Evolutionary conservation across 371 early-diverging fungal genomes (phyloP), one percentile per base, ranked within the genome.

Genomic region (Mucor irregularis): DNA sequence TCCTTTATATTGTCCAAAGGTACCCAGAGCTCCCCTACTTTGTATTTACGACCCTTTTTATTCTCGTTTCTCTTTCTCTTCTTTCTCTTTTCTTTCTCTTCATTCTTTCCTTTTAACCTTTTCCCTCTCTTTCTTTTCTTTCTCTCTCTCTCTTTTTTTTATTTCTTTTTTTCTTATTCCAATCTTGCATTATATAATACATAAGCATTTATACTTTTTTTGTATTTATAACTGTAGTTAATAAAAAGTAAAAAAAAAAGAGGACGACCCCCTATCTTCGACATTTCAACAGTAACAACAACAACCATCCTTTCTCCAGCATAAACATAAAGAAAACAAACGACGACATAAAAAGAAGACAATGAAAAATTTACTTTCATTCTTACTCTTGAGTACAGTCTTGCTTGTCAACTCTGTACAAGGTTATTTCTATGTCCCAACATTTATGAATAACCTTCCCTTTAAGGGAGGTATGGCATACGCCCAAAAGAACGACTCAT

Each of bases 401-500:
- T 21, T 42, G 24, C 42, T 42, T 16, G 28, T 61, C 14, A 26
- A 17, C 8, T 22, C 55, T 35, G 55, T 38, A 29, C 49, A 58
- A 50, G 68, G 59, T 5, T 71, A 64, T 52, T 63, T 71, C 43
- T 56, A 67, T 58, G 64, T 57, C 9, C 53, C 61, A 31, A 51
- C 49, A 17, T 56, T 61, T 26, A 58, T 57, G 56, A 55, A 57
- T 30, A 22, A 33, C 2, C 57, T 66, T 29, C 69, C 69, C 4
- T 69, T 66, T 45, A 65, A 49, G 43, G 66, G 60, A 24, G 69
- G 59, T 30, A 66, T 62, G 66, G 56, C 62, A 25, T 50, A 44
- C 16, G 66, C 66, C 17, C 66, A 65, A 62, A 55, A 42, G n/a
- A 62, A 59, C 28, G 39, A 52, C 11, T 59, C 59, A 14, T 48